Evolutionary conservation across 192 early-diverging fungal species (phyloP), one percentile per base, ranked within the genome.

Genomic region (Geosiphon pyriformis): DNA sequence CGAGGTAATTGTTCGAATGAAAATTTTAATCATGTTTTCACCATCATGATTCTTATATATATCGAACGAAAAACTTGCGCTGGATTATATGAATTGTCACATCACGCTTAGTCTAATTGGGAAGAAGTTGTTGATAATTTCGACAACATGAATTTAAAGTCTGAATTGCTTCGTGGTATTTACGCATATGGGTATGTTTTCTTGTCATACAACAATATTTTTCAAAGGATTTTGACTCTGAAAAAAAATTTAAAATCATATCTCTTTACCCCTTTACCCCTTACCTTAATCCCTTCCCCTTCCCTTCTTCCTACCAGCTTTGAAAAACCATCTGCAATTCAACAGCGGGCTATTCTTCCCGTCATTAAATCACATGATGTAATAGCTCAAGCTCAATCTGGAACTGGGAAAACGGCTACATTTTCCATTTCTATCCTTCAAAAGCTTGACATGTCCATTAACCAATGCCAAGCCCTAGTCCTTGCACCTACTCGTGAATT

Each of bases 341-440:
- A 98, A 83, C 89, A 91, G 80, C 88, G 95, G 75, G 95, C 94
- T 60, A 98, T 98, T 68, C 81, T 93, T 73, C 96, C 96, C 59
- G 90, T 99, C 56, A 81, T 98, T 67, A 94, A 92, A 84, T 88
- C 85, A 52, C 90, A 86, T 78, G 97, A 99, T 83, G 96, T 99
- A 61, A 99, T 99, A 83, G 97, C 97, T 58, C 97, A 99, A 86
- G 97, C 97, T 32, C 96, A 99, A 85, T 97, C 96, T 60, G 97
- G 97, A 85, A 98, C 96, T 72, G 97, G 96, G 77, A 99, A 99
- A 83, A 98, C 95, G 64, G 96, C 96, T 70, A 99, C 97, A 65
- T 99, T 98, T 89, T 98, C 95, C 70, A 97, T 99, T 76, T 94
- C 95, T 54, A 93, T 95, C 72, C 90, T 99, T 63, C 96, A 99